phyloP scores from a whole-genome alignment of 805 yeast species.

The Candida glaebosa region DNA sequence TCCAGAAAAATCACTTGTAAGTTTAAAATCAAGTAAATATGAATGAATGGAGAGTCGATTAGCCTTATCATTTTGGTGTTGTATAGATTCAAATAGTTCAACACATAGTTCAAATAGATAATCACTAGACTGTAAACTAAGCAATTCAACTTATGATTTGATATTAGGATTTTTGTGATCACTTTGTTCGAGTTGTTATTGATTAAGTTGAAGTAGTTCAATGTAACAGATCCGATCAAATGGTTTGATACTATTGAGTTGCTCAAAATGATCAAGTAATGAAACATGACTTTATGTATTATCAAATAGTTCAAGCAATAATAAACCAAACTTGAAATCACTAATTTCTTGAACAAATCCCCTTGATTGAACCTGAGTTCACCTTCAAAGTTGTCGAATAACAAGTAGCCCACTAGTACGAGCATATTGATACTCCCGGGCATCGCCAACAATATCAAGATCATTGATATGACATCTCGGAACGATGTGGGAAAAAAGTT shows the following conservation, averaged over 20 bases:
- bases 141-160: slow-evolving; percentile 16
- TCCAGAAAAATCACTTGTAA: background rate
- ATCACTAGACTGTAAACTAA: slow-evolving; percentile 20
- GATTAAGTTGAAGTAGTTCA: slow-evolving; percentile 21
- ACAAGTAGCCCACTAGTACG: slow-evolving; percentile 8
- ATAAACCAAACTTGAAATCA: slow-evolving; percentile 16
- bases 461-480: slow-evolving; percentile 31
- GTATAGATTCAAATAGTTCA: slow-evolving; percentile 4
- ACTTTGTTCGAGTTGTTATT: slow-evolving; percentile 12
- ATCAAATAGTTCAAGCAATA: slow-evolving; percentile 18
- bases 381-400: slow-evolving; percentile 15
- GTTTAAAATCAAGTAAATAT: background rate
- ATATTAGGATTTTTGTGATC: slow-evolving; percentile 13
- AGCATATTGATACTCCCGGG: slow-evolving; percentile 25
- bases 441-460: slow-evolving; percentile 24
- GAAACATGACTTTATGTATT: slow-evolving; percentile 14
- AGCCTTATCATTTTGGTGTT: background rate
- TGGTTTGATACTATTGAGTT: slow-evolving; percentile 29
- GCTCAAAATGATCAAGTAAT: slow-evolving; percentile 25
- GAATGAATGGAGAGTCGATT: background rate
- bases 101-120: slow-evolving; percentile 17
- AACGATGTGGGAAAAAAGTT: slow-evolving; percentile 15
- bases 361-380: slow-evolving; percentile 19
- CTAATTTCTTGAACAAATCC: slow-evolving; percentile 16
- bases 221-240: slow-evolving; percentile 24